phyloP scores from a whole-genome alignment of 129 eudicot genomes.

The Lonicera japonica region DNA sequence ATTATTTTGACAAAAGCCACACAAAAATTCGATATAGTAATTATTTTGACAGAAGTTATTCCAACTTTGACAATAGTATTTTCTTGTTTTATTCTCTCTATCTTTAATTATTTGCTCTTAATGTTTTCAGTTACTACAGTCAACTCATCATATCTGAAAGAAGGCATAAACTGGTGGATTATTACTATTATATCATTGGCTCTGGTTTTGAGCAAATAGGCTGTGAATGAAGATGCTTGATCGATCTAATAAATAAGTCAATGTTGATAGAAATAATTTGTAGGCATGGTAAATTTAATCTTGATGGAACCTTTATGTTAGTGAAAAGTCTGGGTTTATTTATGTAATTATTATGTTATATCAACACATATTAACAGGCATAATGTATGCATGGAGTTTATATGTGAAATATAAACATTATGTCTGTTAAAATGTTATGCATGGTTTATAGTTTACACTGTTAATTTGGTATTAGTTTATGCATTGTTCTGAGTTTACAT shows the following conservation, averaged over 20 bases:
- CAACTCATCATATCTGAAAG: conserved; percentile 1
- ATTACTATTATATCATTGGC: conserved; percentile 8
- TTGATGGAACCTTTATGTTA: not conserved
- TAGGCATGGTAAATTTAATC: not conserved
- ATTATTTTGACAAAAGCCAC: no score
- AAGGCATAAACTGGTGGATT: conserved; percentile 16
- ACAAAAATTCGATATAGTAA: no score
- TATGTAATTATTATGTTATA: not conserved
- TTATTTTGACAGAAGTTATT: no score
- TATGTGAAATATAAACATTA: no score
- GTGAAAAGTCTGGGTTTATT: not conserved
- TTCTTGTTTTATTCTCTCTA: not conserved
- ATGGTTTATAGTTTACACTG: no score
- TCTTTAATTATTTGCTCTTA: not conserved
- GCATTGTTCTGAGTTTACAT: no score
- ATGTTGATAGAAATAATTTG: not conserved
- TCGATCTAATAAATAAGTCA: not conserved
- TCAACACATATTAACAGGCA: no score
- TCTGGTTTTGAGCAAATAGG: not conserved
- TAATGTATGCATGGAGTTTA: no score
- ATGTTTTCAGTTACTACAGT: conserved; percentile 5
- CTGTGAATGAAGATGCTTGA: not conserved
- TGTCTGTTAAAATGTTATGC: no score
- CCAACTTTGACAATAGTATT: no score
- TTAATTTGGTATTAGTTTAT: no score